Percentiles rank a stretch among this genome's conserved stretches.
Conservation (phyloP, 441 rosid species). For the Codiaeum variegatum region DNA sequence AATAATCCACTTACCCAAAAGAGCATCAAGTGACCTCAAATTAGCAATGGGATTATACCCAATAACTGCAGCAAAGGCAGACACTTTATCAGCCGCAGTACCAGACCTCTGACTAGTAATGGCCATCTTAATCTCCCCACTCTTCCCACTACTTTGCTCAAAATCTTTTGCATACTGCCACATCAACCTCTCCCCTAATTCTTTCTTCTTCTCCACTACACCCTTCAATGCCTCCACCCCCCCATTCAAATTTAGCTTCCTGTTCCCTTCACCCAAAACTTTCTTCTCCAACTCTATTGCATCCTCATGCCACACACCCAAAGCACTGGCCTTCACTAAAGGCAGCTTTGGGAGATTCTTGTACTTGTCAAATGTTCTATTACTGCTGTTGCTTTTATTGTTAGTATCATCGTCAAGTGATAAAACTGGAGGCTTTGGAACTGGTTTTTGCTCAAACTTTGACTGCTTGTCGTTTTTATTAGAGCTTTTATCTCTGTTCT, state of each 20-base stretch:
- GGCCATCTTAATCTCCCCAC: constrained; percentile 83
- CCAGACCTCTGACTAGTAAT: constrained; percentile 81
- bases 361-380: constrained; percentile 39
- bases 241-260: constrained; percentile 32
- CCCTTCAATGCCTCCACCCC: constrained; percentile 49
- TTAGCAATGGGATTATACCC: constrained; percentile 91
- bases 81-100: constrained; percentile 84
- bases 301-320: constrained; percentile 74
- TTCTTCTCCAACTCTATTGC: constrained; percentile 66
- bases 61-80: constrained; percentile 77
- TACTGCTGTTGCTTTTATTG: constrained; percentile 6
- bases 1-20: constrained; percentile 45
- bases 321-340: constrained; percentile 54
- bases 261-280: constrained; percentile 47
- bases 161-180: constrained; percentile 72
- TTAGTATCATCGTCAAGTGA: constrained; percentile 37
- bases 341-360: constrained; percentile 67
- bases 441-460: constrained; percentile 15
- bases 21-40: constrained; percentile 86
- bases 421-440: constrained; percentile 56
- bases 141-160: constrained; percentile 58
- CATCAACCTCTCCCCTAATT: constrained; percentile 76
- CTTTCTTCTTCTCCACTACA: constrained; percentile 60
- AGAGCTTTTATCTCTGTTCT: constrained; percentile 13
- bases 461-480: constrained; percentile 8